Conservation (phyloP, 1,284 basidiomycete species). For the Porodaedalea pini region DNA sequence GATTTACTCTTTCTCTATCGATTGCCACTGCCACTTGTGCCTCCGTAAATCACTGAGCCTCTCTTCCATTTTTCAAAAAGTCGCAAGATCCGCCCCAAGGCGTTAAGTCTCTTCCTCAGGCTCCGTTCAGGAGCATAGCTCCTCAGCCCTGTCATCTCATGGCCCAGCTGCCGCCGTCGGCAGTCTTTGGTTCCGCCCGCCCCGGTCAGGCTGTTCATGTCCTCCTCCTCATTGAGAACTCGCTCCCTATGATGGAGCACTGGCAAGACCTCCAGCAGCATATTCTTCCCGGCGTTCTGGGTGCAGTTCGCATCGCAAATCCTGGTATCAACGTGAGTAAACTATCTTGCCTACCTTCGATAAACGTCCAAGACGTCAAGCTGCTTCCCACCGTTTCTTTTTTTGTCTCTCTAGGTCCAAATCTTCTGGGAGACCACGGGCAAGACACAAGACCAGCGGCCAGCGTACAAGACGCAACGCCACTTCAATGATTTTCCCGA, state of each 20-base stretch:
- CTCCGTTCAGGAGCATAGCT: conserved; percentile 5
- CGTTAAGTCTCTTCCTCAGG: neutral
- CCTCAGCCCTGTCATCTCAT: neutral
- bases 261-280: conserved; percentile 20
- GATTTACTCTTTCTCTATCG: conserved; percentile 10
- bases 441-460: conserved; percentile 17
- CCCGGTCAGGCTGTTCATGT: conserved; percentile 21
- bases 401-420: conserved; percentile 12
- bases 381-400: neutral
- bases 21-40: conserved; percentile 6
- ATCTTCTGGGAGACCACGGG: conserved; percentile 22
- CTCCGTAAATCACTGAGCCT: neutral
- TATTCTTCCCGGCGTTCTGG: conserved; percentile 19
- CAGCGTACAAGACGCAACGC: conserved; percentile 14
- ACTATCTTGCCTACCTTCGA: neutral
- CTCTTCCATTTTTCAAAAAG: conserved; percentile 4
- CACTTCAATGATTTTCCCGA: conserved; percentile 23
- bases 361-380: neutral
- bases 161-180: conserved; percentile 20
- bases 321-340: conserved; percentile 18
- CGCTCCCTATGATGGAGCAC: conserved; percentile 19
- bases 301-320: conserved; percentile 22
- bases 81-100: conserved; percentile 2
- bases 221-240: conserved; percentile 22
- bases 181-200: conserved; percentile 18